Conservation (phyloP, 139 green algal genomes). For the Coelastrella sp. region DNA sequence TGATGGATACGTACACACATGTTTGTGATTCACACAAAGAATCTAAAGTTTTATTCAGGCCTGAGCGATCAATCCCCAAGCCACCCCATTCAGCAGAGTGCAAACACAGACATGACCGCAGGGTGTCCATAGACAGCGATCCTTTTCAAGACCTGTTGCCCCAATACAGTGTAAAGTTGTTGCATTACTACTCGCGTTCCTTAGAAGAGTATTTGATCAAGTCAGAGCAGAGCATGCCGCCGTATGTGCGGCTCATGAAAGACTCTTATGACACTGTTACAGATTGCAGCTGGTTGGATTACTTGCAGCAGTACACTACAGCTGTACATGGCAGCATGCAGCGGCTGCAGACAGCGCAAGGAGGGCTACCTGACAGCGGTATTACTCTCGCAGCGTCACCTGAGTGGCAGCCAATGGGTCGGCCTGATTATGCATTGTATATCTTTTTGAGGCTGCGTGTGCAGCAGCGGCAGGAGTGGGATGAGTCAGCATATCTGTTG, state of each 20-base stretch:
- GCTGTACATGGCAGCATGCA: not conserved
- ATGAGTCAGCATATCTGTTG: not conserved
- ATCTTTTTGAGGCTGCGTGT: constrained; percentile 3
- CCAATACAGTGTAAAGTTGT: not conserved
- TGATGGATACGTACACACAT: not conserved
- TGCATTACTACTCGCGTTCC: not conserved
- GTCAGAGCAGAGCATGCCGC: constrained; percentile 7
- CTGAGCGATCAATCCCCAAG: not conserved
- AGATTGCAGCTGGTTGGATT: not conserved
- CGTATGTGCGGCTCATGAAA: not conserved
- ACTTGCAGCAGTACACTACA: not conserved
- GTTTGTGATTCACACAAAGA: not conserved
- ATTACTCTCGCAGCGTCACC: not conserved
- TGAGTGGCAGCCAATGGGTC: not conserved
- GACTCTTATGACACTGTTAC: not conserved
- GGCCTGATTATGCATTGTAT: not conserved
- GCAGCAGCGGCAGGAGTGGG: not conserved
- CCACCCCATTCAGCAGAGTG: not conserved
- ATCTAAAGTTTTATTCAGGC: not conserved
- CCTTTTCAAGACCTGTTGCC: not conserved
- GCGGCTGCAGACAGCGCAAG: not conserved
- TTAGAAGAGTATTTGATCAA: not conserved
- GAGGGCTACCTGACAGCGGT: not conserved
- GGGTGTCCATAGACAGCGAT: not conserved
- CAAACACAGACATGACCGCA: not conserved